A percentile compares a stretch with the other conserved stretches of the same genome.
These are phyloP conservation scores for Debaryomyces udenii DNA, from an alignment of 1,139 yeast genomes.

Conservation along the genomic window DNA sequence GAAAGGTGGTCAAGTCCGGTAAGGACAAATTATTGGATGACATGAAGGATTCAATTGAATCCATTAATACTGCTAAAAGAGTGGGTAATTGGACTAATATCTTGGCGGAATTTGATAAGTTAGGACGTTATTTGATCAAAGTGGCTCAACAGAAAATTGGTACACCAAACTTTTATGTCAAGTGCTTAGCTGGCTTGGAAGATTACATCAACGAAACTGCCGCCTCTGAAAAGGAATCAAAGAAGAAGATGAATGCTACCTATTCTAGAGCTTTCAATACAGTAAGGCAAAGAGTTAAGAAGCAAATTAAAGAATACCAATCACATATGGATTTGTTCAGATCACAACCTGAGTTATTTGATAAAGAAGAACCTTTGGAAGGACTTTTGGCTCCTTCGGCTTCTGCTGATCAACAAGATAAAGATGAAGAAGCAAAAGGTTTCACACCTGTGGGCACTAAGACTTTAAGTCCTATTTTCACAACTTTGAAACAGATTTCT, in stretches of 20 bases:
- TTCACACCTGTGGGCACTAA: constrained; percentile 23
- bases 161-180: constrained; percentile 73
- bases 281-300: constrained; percentile 85
- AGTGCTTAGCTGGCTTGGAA: constrained; percentile 72
- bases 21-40: constrained; percentile 92
- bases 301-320: constrained; percentile 71
- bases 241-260: constrained; percentile 78
- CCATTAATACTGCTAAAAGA: constrained; percentile 70
- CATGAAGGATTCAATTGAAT: constrained; percentile 66
- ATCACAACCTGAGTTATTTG: constrained; percentile 74
- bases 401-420: constrained; percentile 37
- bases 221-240: constrained; percentile 58
- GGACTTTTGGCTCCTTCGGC: constrained; percentile 18
- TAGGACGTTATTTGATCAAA: constrained; percentile 66
- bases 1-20: constrained; percentile 89
- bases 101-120: constrained; percentile 75
- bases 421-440: constrained; percentile 23
- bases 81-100: constrained; percentile 82
- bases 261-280: constrained; percentile 89
- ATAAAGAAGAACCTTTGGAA: constrained; percentile 50
- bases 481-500: constrained; percentile 70
- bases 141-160: constrained; percentile 73
- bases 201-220: constrained; percentile 62
- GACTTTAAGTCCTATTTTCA: constrained; percentile 58
- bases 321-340: constrained; percentile 61